A percentile compares a stretch with the other conserved stretches of the same genome.
These are phyloP conservation scores for Pseudisothecium myosuroides DNA, from an alignment of 225 moss, liverwort and hornwort genomes.

Conservation along the genomic window DNA sequence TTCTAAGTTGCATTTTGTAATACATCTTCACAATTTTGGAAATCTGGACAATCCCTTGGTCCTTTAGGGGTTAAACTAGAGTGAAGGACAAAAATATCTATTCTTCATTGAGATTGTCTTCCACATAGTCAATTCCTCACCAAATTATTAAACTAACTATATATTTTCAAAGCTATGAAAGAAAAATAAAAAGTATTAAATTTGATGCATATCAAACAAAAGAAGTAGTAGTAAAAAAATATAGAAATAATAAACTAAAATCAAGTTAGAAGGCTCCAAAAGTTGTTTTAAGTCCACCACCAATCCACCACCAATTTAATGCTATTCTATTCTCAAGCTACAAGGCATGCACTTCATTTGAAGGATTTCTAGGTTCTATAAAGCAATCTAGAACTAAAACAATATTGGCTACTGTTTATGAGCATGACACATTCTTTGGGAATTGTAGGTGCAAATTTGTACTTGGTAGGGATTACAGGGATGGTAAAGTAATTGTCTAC, in stretches of 20 bases:
- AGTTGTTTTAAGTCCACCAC: background rate
- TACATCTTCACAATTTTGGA: no score
- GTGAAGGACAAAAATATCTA: rapidly evolving
- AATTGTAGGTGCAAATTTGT: background rate
- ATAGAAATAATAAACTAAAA: background rate
- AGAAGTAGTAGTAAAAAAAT: background rate
- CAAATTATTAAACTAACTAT: background rate
- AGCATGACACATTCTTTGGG: background rate
- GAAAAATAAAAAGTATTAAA: background rate
- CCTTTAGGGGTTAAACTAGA: no score
- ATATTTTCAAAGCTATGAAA: background rate
- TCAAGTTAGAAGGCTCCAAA: no score
- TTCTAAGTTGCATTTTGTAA: no score
- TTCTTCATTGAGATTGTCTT: background rate
- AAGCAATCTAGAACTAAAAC: background rate
- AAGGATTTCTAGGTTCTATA: background rate
- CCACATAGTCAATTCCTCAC: background rate
- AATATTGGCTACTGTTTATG: background rate
- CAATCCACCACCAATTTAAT: no score
- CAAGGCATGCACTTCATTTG: background rate
- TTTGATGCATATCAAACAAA: background rate
- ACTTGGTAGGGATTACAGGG: rapidly evolving
- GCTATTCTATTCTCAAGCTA: background rate
- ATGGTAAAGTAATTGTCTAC: background rate
- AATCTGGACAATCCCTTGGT: no score